phyloP scores from a whole-genome alignment of 2,329 filamentous ascomycete species.

The Volutella citrinella region DNA sequence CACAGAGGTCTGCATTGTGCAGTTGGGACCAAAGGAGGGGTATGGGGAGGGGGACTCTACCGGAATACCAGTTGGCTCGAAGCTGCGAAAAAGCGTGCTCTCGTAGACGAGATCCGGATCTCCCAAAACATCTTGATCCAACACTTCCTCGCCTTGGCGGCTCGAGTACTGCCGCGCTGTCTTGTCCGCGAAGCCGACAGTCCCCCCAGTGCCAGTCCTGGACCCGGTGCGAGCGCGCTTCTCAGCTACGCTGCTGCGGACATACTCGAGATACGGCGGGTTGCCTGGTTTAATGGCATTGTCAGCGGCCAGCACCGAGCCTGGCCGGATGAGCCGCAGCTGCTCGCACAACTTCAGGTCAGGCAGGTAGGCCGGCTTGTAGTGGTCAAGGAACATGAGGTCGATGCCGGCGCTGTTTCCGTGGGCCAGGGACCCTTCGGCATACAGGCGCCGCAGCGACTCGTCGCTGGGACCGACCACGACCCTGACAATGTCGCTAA shows the following conservation, averaged over 20 bases:
- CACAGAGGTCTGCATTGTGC: too few species aligned
- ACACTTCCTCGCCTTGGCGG: background rate
- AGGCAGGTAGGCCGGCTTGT: conserved; percentile 70
- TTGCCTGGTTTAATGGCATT: conserved; percentile 72
- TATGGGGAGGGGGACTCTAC: conserved; percentile 42
- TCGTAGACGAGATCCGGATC: conserved; percentile 66
- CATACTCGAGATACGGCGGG: conserved; percentile 68
- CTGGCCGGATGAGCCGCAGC: conserved; percentile 59
- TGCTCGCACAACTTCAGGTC: conserved; percentile 78
- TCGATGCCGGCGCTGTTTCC: conserved; percentile 45
- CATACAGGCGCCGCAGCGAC: conserved; percentile 60
- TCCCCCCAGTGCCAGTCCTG: conserved; percentile 14
- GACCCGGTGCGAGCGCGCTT: conserved; percentile 41
- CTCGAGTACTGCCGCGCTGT: background rate
- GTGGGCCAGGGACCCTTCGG: conserved; percentile 48
- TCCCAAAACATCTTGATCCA: conserved; percentile 36
- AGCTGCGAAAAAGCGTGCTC: conserved; percentile 61
- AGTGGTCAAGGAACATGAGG: conserved; percentile 76
- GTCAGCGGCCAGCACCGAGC: conserved; percentile 64
- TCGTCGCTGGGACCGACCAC: conserved; percentile 66
- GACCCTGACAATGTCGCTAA: conserved; percentile 68
- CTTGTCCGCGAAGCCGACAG: conserved; percentile 1
- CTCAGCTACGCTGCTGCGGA: conserved; percentile 60
- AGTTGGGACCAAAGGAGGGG: too few species aligned
- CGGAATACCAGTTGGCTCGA: conserved; percentile 64